Evolutionary conservation across 2,329 filamentous ascomycete genomes (phyloP).

Genomic region (Fusarium sarcochroum): DNA sequence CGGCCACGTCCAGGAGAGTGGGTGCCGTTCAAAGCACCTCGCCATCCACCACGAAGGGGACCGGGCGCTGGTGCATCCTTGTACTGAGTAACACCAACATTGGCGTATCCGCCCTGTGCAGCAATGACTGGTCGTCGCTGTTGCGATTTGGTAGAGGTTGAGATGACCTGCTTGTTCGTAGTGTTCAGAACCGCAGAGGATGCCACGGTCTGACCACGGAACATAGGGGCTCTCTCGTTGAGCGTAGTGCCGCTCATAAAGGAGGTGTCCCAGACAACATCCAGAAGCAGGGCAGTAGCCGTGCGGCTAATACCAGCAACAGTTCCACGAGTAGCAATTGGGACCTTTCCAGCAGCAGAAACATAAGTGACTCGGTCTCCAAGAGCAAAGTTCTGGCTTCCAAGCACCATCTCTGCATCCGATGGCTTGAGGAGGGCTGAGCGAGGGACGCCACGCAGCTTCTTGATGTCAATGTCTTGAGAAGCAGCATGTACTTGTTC

Average conservation of each 20-base stretch:
- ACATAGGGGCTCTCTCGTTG: constrained; percentile 89
- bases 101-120: constrained; percentile 66
- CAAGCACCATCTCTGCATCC: constrained; percentile 93
- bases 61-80: constrained; percentile 69
- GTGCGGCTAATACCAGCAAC: constrained; percentile 96
- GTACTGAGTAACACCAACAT: constrained; percentile 73
- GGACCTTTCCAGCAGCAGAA: constrained; percentile 92
- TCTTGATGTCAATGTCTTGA: constrained; percentile 72
- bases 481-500: constrained; percentile 71
- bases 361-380: constrained; percentile 96
- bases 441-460: constrained; percentile 84
- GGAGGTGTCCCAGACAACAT: constrained; percentile 92
- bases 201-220: constrained; percentile 93
- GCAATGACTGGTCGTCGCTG: constrained; percentile 66
- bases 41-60: constrained; percentile 70
- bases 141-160: constrained; percentile 66
- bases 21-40: constrained; percentile 67
- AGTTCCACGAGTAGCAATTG: constrained; percentile 90
- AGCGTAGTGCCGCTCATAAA: constrained; percentile 98
- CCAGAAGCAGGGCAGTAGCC: constrained; percentile 83
- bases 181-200: constrained; percentile 91
- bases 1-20: constrained; percentile 56
- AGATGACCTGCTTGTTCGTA: constrained; percentile 84
- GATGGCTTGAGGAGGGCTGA: constrained; percentile 91
- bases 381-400: constrained; percentile 84